Evolutionary conservation across 768 basidiomycete species (phyloP), one percentile per base, ranked within the genome.

Genomic region (Pholiota conissans): DNA sequence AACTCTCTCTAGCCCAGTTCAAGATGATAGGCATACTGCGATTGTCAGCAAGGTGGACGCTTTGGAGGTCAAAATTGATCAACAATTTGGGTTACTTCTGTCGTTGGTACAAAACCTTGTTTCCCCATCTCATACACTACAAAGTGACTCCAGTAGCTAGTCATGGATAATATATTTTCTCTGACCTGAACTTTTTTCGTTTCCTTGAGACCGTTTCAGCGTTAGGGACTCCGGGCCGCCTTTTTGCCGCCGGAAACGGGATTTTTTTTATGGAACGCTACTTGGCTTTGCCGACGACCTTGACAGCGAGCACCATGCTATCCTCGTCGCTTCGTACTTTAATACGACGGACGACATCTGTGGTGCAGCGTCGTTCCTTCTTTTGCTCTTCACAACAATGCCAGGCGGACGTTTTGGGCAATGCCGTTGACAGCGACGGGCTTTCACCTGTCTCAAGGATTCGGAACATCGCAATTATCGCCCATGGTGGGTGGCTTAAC

Each of bases 381-480:
- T 62, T 59, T 3, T 39, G 20, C 11, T 58, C 64, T 8, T 37
- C 40, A 3, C 30, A 20, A 22, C 46, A 47, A 30, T 56, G 54
- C n/a, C 67, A 55, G 49, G 67, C 69, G 8, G 71, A 72, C 32
- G 50, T 64, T 8, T 40, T 61, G 20, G 61, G 67, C 47, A 49
- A 49, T 22, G 27, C 52, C 11, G 50, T 62, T 26, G 61, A 59
- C 59, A 59, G 49, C 51, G 60, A 61, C 30, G 67, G 62, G 28
- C 58, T 74, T 9, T 64, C 71, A 34, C 71, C 74, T 14, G 69
- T 67, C 30, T 73, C 77, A 16, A 74, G 69, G 29, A 79, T 81
- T 56, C 74, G 79, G 40, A 79, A 80, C 61, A 75, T 83, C 57
- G 76, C 76, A 39, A 81, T 83, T 35, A 80, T 79, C 61, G 79